Conservation (phyloP, 1,139 yeast genomes). For the Arxiozyma slooffiae region DNA sequence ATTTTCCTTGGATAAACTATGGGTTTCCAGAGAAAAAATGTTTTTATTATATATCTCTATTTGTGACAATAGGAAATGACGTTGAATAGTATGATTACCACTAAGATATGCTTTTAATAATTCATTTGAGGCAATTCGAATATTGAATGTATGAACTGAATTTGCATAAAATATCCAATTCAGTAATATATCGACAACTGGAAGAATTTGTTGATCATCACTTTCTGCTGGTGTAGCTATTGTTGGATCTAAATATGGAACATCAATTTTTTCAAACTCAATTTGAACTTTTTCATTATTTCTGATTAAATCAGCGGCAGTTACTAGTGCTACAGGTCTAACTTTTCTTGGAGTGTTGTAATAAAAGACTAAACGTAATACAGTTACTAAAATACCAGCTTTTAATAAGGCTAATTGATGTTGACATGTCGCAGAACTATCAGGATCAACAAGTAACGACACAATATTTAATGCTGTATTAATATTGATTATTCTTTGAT, state of each 20-base stretch:
- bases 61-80: slow-evolving; percentile 55
- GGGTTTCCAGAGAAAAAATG: background rate
- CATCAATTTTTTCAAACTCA: slow-evolving; percentile 72
- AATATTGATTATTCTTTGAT: slow-evolving; percentile 60
- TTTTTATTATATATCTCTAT: slow-evolving; percentile 37
- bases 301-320: slow-evolving; percentile 68
- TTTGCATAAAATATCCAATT: slow-evolving; percentile 75
- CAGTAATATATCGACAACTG: slow-evolving; percentile 65
- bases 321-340: slow-evolving; percentile 56
- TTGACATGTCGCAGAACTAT: slow-evolving; percentile 49
- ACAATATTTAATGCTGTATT: slow-evolving; percentile 62
- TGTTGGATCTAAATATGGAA: slow-evolving; percentile 84
- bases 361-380: slow-evolving; percentile 61
- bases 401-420: slow-evolving; percentile 58
- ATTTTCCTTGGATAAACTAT: background rate
- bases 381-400: slow-evolving; percentile 55
- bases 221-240: slow-evolving; percentile 35
- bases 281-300: slow-evolving; percentile 55
- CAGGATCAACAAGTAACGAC: slow-evolving; percentile 63
- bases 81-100: slow-evolving; percentile 54
- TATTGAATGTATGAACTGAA: slow-evolving; percentile 75
- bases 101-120: slow-evolving; percentile 61
- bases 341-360: slow-evolving; percentile 51
- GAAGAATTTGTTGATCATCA: slow-evolving; percentile 30
- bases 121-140: slow-evolving; percentile 60